phyloP scores from a whole-genome alignment of 176 grass and related monocot genomes.

The Cymbopogon citratus region DNA sequence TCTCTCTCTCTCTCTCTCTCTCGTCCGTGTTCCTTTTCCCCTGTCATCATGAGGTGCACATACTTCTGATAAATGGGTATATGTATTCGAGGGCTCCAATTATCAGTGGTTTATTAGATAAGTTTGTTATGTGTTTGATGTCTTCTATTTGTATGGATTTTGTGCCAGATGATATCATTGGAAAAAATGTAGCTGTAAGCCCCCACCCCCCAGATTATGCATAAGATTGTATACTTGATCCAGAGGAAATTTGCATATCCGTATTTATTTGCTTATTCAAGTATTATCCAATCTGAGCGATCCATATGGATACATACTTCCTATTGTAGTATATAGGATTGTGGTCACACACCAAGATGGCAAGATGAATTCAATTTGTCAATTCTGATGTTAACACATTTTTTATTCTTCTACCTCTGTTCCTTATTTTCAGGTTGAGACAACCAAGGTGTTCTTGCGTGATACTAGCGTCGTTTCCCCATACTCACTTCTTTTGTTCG shows the following conservation, averaged over 20 bases:
- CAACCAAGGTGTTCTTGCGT: constrained; percentile 77
- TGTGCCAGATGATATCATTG: too few relatives aligned
- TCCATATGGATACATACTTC: neutral
- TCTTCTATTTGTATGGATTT: neutral
- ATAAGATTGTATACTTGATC: neutral
- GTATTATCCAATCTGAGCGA: neutral
- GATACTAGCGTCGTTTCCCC: constrained; percentile 79
- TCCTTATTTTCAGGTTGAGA: constrained; percentile 80
- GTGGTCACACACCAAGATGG: neutral
- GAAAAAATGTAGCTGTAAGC: too few relatives aligned
- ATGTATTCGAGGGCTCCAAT: neutral
- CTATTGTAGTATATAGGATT: neutral
- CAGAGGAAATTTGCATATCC: neutral
- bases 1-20: too few relatives aligned
- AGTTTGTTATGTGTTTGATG: neutral
- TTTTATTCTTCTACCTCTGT: constrained; percentile 17
- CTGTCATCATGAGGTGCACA: too few relatives aligned
- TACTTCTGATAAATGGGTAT: too few relatives aligned
- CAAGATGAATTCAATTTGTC: neutral
- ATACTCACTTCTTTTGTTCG: constrained; percentile 91
- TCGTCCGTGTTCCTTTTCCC: too few relatives aligned
- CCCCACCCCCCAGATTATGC: constrained; percentile 13
- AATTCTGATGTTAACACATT: constrained; percentile 24
- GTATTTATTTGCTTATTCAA: neutral
- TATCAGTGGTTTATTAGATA: neutral